A percentile compares a stretch with the other conserved stretches of the same genome.
Conservation (phyloP, 371 early-diverging fungal genomes). For the Apophysomyces elegans region DNA sequence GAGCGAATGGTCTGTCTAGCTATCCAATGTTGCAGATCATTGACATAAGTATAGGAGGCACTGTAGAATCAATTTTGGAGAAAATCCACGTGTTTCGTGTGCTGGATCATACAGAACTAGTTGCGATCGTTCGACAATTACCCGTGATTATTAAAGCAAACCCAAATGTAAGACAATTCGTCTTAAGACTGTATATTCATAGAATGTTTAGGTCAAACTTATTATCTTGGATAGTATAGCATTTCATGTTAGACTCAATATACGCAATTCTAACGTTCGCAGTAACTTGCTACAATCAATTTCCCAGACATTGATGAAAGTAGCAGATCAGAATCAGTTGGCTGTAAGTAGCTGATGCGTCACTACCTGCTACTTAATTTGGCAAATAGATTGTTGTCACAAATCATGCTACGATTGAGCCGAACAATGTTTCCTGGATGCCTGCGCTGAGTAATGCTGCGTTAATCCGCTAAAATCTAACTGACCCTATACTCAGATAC, state of each 20-base stretch:
- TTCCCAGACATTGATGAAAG: conserved; percentile 46
- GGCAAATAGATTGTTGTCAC: conserved; percentile 17
- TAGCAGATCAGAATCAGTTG: conserved; percentile 59
- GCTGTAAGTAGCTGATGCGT: conserved; percentile 31
- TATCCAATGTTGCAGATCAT: background rate
- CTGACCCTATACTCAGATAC: conserved; percentile 2
- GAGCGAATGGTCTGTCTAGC: conserved; percentile 1
- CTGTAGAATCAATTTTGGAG: conserved; percentile 27
- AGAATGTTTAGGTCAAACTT: conserved; percentile 48
- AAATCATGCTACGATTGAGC: conserved; percentile 19
- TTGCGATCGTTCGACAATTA: conserved; percentile 59
- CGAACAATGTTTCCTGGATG: conserved; percentile 14
- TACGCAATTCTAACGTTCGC: conserved; percentile 47
- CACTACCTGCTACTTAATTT: background rate
- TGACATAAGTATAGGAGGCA: background rate
- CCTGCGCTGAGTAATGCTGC: conserved; percentile 19
- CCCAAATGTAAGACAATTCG: conserved; percentile 32
- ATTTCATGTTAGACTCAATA: conserved; percentile 63
- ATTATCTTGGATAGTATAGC: conserved; percentile 70
- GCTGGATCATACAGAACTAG: conserved; percentile 52
- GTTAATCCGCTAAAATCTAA: background rate
- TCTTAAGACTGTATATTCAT: too few relatives aligned
- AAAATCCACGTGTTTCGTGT: conserved; percentile 58
- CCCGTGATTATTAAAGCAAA: conserved; percentile 46
- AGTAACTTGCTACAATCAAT: conserved; percentile 48